These are phyloP conservation scores for Penicillium cosmopolitanum DNA, from an alignment of 495 filamentous ascomycete genomes.

Conservation along the genomic window DNA sequence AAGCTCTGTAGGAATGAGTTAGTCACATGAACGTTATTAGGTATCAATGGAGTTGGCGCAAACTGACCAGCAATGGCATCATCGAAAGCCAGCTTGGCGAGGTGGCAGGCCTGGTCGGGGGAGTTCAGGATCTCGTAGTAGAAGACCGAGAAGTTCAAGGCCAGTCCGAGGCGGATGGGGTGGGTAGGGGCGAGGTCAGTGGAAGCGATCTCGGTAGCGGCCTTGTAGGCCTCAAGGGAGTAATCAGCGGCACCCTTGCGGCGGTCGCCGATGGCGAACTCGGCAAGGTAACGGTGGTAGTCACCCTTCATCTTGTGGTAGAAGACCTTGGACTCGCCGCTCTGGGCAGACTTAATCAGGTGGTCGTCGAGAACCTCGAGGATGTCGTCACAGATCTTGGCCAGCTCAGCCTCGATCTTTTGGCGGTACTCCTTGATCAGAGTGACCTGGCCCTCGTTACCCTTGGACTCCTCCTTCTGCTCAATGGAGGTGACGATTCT, in stretches of 20 bases:
- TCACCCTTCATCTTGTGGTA: conserved; percentile 99
- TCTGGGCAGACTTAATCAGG: conserved; percentile 94
- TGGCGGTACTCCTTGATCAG: conserved; percentile 99
- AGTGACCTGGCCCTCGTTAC: conserved; percentile 88
- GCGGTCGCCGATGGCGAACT: conserved; percentile 96
- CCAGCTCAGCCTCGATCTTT: conserved; percentile 98
- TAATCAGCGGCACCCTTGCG: conserved; percentile 96
- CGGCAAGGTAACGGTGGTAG: conserved; percentile 99
- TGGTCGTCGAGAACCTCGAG: conserved; percentile 95
- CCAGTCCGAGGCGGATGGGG: conserved; percentile 97
- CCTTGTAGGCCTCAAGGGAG: conserved; percentile 98
- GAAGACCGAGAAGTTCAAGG: conserved; percentile 99
- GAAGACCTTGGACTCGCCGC: conserved; percentile 98
- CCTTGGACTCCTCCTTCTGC: conserved; percentile 99
- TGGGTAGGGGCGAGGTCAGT: conserved; percentile 98
- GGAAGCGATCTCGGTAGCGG: conserved; percentile 95
- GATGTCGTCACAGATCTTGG: conserved; percentile 99
- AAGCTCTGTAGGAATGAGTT: conserved; percentile 67
- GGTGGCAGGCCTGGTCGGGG: conserved; percentile 97
- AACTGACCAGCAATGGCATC: conserved; percentile 94
- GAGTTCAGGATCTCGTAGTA: conserved; percentile 99
- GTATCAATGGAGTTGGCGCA: neutral
- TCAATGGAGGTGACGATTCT: conserved; percentile 99
- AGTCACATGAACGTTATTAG: conserved; percentile 9
- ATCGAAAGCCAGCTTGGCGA: conserved; percentile 99